phyloP scores from a whole-genome alignment of 2,329 filamentous ascomycete species.

The Xylariaceae sp. region DNA sequence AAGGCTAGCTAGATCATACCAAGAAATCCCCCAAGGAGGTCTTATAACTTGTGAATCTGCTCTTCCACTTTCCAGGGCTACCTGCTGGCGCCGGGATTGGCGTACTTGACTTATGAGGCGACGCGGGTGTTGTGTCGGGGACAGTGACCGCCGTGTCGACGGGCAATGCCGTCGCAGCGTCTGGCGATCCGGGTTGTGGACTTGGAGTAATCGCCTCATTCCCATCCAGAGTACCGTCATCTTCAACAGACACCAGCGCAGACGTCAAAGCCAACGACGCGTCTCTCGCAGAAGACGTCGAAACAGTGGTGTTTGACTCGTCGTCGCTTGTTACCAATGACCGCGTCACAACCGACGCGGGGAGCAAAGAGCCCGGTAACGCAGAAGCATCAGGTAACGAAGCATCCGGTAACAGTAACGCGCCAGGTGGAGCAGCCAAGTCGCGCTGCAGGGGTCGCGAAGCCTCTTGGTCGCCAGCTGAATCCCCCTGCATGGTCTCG shows the following conservation, averaged over 20 bases:
- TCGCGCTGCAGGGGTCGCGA: constrained; percentile 3
- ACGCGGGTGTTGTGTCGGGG: constrained; percentile 15
- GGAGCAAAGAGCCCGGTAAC: background rate
- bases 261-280: background rate
- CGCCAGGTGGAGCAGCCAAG: constrained; percentile 1
- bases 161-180: constrained; percentile 19
- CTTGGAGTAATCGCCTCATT: constrained; percentile 23
- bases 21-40: constrained; percentile 25
- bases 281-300: constrained; percentile 1
- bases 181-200: constrained; percentile 23
- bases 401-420: background rate
- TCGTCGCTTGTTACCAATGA: constrained; percentile 14
- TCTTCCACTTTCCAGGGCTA: constrained; percentile 12
- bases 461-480: constrained; percentile 7
- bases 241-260: constrained; percentile 21
- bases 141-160: constrained; percentile 22
- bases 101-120: constrained; percentile 13
- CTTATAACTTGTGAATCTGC: constrained; percentile 20
- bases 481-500: constrained; percentile 12
- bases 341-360: constrained; percentile 13
- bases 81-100: constrained; percentile 13
- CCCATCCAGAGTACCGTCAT: background rate
- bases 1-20: constrained; percentile 18
- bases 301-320: constrained; percentile 23
- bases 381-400: background rate